Conservation (phyloP, 768 basidiomycete genomes). For the Phylloporus sp. region DNA sequence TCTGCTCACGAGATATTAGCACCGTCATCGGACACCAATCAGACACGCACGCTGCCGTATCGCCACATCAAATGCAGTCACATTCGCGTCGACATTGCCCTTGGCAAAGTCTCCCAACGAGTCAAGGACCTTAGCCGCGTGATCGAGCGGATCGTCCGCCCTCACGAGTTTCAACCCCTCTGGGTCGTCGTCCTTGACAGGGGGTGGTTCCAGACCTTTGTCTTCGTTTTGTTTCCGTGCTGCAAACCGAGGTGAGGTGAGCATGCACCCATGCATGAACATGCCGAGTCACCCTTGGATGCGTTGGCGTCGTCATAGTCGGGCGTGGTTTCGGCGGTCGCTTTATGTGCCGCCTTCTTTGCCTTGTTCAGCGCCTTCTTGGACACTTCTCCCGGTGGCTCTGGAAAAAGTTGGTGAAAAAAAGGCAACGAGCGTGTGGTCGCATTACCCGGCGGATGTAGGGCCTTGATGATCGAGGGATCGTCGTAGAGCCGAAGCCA, state of each 20-base stretch:
- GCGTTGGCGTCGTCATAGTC: slow-evolving; percentile 36
- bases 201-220: slow-evolving; percentile 58
- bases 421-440: slow-evolving; percentile 24
- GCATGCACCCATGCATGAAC: slow-evolving; percentile 8
- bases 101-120: slow-evolving; percentile 55
- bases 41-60: slow-evolving; percentile 65
- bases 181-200: slow-evolving; percentile 76
- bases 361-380: slow-evolving; percentile 87
- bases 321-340: slow-evolving; percentile 44
- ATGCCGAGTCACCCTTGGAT: slow-evolving; percentile 65
- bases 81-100: slow-evolving; percentile 65
- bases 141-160: slow-evolving; percentile 63
- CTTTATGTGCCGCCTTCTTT: slow-evolving; percentile 67
- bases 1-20: slow-evolving; percentile 39
- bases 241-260: slow-evolving; percentile 14
- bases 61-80: slow-evolving; percentile 75
- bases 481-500: slow-evolving; percentile 70
- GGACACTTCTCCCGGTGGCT: slow-evolving; percentile 33
- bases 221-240: slow-evolving; percentile 48
- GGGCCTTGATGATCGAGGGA: slow-evolving; percentile 50
- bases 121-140: slow-evolving; percentile 65
- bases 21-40: neutral
- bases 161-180: slow-evolving; percentile 70
- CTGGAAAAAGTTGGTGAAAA: slow-evolving; percentile 7
- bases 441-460: slow-evolving; percentile 36